Evolutionary conservation across 768 basidiomycete genomes (phyloP).

Genomic region (Wakefieldia striispora): DNA sequence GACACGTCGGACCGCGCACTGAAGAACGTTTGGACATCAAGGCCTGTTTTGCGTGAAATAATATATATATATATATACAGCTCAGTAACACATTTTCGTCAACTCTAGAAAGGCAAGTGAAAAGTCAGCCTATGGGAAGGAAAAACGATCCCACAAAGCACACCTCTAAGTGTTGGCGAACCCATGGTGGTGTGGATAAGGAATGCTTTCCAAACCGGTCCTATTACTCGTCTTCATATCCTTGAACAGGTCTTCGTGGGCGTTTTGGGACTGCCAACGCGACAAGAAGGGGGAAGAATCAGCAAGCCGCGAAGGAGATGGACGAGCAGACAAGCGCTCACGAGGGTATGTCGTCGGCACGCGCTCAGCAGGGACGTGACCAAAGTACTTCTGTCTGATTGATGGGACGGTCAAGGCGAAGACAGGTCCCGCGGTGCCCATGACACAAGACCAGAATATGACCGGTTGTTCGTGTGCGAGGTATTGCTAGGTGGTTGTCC

Average conservation of each 20-base stretch:
- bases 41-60: not conserved
- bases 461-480: constrained; percentile 89
- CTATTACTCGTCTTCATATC: constrained; percentile 66
- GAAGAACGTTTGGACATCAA: not conserved
- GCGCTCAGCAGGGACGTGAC: constrained; percentile 65
- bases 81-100: not conserved
- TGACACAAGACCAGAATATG: constrained; percentile 80
- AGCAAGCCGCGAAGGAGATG: not conserved
- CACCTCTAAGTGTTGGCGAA: constrained; percentile 6
- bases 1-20: not conserved
- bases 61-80: constrained; percentile 5
- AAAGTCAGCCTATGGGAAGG: not conserved
- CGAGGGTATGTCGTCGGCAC: constrained; percentile 79
- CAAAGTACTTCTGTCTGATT: constrained; percentile 64
- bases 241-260: constrained; percentile 61
- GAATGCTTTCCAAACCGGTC: not conserved
- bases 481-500: constrained; percentile 62
- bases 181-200: not conserved
- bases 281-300: not conserved
- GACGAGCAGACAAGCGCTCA: constrained; percentile 38
- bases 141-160: not conserved
- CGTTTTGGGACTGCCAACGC: constrained; percentile 61
- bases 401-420: constrained; percentile 77
- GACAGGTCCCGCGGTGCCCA: constrained; percentile 75
- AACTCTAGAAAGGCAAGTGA: not conserved